These are phyloP conservation scores for Pythium rhizo-oryzae DNA, from an alignment of 352 stramenopile genomes.

Conservation along the genomic window DNA sequence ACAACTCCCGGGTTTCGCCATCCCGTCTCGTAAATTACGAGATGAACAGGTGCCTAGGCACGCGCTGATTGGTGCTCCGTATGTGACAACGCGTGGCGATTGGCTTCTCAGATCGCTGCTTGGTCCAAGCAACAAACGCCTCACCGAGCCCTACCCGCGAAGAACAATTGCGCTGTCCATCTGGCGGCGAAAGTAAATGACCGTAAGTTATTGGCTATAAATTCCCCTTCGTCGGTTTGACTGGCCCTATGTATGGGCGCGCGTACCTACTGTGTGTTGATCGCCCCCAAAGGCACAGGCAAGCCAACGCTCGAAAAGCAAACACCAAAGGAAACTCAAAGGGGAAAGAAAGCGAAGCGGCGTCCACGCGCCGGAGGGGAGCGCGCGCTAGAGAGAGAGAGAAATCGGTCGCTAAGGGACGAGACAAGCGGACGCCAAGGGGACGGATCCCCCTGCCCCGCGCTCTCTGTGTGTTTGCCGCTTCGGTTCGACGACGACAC, in stretches of 20 bases:
- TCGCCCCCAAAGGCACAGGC: background rate
- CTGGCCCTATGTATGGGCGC: constrained; percentile 11
- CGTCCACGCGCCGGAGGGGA: background rate
- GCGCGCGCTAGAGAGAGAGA: background rate
- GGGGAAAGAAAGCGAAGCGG: background rate
- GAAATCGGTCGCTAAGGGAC: background rate
- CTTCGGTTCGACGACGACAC: background rate
- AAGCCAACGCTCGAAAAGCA: background rate
- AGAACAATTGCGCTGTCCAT: constrained; percentile 18
- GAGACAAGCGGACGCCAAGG: background rate
- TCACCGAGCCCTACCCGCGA: constrained; percentile 13
- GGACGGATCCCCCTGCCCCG: too few species aligned
- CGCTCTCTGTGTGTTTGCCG: background rate
- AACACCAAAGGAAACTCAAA: constrained; percentile 4
- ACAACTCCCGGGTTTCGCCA: background rate
- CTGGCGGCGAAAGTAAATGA: background rate
- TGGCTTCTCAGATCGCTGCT: constrained; percentile 12
- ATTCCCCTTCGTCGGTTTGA: background rate
- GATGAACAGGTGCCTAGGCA: constrained; percentile 3
- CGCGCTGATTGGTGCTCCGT: constrained; percentile 1
- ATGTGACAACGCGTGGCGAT: constrained; percentile 3
- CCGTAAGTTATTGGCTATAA: constrained; percentile 5
- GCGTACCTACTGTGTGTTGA: constrained; percentile 16
- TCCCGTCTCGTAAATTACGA: constrained; percentile 11
- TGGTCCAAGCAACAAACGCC: constrained; percentile 6